Percentiles rank a stretch among this genome's conserved stretches.
phyloP scores from a whole-genome alignment of 768 basidiomycete genomes.

The Butyriboletus loyo region DNA sequence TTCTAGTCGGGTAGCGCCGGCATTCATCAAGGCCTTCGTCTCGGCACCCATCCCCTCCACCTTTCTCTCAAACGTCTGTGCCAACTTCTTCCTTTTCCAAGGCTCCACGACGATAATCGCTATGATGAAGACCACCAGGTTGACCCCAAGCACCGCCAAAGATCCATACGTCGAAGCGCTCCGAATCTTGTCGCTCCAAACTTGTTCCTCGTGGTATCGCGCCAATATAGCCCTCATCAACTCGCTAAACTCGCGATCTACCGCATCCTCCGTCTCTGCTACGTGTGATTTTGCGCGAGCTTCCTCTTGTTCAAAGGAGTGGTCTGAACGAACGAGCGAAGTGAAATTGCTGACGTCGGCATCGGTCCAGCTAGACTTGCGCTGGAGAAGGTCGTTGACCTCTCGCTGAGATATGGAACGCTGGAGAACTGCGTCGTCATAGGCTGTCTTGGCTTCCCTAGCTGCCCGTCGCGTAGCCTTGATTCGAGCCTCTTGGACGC shows the following conservation, averaged over 20 bases:
- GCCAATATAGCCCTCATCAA: slow-evolving; percentile 86
- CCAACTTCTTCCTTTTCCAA: slow-evolving; percentile 87
- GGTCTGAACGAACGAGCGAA: slow-evolving; percentile 85
- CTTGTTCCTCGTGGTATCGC: slow-evolving; percentile 97
- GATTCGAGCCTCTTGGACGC: slow-evolving; percentile 66
- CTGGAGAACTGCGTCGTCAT: slow-evolving; percentile 74
- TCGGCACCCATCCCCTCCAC: slow-evolving; percentile 53
- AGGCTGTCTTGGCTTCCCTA: slow-evolving; percentile 65
- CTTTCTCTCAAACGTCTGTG: slow-evolving; percentile 86
- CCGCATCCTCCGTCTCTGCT: slow-evolving; percentile 67
- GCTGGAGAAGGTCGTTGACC: slow-evolving; percentile 91
- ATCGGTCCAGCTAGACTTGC: slow-evolving; percentile 93
- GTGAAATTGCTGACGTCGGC: slow-evolving; percentile 86
- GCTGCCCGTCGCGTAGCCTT: slow-evolving; percentile 63
- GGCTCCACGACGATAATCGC: slow-evolving; percentile 94
- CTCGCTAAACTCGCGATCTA: slow-evolving; percentile 84
- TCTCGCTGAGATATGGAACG: slow-evolving; percentile 90
- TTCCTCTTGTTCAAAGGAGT: slow-evolving; percentile 81
- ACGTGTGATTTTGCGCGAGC: slow-evolving; percentile 63
- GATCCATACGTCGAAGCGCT: slow-evolving; percentile 93
- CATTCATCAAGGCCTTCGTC: slow-evolving; percentile 43
- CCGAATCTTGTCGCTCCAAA: slow-evolving; percentile 99
- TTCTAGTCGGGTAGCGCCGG: slow-evolving; percentile 47
- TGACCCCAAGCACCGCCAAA: slow-evolving; percentile 79
- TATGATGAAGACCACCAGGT: slow-evolving; percentile 84